These are phyloP conservation scores for Ogataea haglerorum DNA, from an alignment of 805 yeast species.

Conservation along the genomic window DNA sequence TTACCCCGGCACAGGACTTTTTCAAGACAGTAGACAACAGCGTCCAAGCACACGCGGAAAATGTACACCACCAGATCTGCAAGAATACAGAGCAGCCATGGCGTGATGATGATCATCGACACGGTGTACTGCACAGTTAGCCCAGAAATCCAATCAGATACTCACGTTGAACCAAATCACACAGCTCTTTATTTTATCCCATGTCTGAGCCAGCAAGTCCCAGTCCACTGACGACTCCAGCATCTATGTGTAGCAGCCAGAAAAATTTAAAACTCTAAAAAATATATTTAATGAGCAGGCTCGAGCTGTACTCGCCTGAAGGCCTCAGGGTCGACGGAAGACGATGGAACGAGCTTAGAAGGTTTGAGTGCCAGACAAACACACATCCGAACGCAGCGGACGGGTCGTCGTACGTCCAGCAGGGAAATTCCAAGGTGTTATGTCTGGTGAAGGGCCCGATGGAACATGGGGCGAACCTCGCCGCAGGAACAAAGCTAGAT, in stretches of 20 bases:
- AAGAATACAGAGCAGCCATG: slow-evolving; percentile 23
- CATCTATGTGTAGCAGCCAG: neutral
- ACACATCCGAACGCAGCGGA: slow-evolving; percentile 87
- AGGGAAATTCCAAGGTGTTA: slow-evolving; percentile 85
- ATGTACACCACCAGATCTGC: slow-evolving; percentile 26
- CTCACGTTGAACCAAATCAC: slow-evolving; percentile 23
- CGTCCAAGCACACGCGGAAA: slow-evolving; percentile 17
- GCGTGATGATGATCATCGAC: slow-evolving; percentile 23
- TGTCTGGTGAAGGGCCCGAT: slow-evolving; percentile 87
- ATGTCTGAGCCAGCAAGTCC: slow-evolving; percentile 1
- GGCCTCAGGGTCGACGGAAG: slow-evolving; percentile 93
- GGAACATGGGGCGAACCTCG: slow-evolving; percentile 53
- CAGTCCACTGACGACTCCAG: slow-evolving; percentile 8
- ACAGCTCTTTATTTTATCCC: slow-evolving; percentile 15
- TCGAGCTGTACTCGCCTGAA: slow-evolving; percentile 91
- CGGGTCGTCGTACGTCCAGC: slow-evolving; percentile 90
- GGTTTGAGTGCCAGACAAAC: slow-evolving; percentile 74
- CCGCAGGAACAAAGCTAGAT: slow-evolving; percentile 48
- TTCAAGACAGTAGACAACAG: neutral
- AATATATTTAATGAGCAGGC: slow-evolving; percentile 33
- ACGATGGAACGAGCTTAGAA: slow-evolving; percentile 88
- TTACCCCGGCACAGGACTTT: neutral
- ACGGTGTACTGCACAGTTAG: slow-evolving; percentile 16
- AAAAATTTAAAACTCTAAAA: slow-evolving; percentile 2
- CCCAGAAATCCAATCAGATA: neutral